Conservation (phyloP, 2,329 filamentous ascomycete genomes). For the Colletotrichum lupini region DNA sequence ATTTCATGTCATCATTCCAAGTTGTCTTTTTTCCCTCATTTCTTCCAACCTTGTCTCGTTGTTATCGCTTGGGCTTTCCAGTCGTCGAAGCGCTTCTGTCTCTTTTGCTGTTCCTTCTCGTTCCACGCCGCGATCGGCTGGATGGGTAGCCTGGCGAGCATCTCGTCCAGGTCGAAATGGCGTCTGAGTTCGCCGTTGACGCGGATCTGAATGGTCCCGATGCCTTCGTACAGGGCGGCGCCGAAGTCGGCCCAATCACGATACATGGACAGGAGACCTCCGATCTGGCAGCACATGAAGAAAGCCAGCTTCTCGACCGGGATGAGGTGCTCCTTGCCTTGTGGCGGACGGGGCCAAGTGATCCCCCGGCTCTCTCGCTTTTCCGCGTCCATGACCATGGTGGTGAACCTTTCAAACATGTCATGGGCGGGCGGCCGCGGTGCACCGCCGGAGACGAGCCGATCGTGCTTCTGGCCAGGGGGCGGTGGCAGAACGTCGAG, state of each 20-base stretch:
- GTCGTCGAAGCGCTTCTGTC: constrained; percentile 30
- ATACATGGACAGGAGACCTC: constrained; percentile 32
- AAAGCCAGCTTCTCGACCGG: constrained; percentile 37
- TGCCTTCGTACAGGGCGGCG: constrained; percentile 29
- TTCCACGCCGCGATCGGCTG: constrained; percentile 33
- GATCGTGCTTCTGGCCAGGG: constrained; percentile 30
- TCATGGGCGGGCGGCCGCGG: constrained; percentile 12
- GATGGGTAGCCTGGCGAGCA: constrained; percentile 32
- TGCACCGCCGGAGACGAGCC: constrained; percentile 27
- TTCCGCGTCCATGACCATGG: constrained; percentile 27
- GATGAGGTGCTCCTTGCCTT: constrained; percentile 29
- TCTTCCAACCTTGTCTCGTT: constrained; percentile 24
- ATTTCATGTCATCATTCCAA: constrained; percentile 26
- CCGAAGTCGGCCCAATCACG: constrained; percentile 35
- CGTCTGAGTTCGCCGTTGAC: constrained; percentile 34
- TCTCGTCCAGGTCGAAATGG: constrained; percentile 35
- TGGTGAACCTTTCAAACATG: constrained; percentile 31
- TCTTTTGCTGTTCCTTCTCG: constrained; percentile 27
- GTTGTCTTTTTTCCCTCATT: neutral
- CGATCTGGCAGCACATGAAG: constrained; percentile 35
- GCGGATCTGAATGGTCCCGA: constrained; percentile 36
- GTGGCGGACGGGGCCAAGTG: constrained; percentile 32
- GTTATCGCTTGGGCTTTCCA: constrained; percentile 31
- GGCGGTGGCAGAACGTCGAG: constrained; percentile 34
- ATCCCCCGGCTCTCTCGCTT: constrained; percentile 25